Evolutionary conservation across 176 grass and related monocot species (phyloP), one percentile per base, ranked within the genome.

Genomic region (Triticum monococcum): DNA sequence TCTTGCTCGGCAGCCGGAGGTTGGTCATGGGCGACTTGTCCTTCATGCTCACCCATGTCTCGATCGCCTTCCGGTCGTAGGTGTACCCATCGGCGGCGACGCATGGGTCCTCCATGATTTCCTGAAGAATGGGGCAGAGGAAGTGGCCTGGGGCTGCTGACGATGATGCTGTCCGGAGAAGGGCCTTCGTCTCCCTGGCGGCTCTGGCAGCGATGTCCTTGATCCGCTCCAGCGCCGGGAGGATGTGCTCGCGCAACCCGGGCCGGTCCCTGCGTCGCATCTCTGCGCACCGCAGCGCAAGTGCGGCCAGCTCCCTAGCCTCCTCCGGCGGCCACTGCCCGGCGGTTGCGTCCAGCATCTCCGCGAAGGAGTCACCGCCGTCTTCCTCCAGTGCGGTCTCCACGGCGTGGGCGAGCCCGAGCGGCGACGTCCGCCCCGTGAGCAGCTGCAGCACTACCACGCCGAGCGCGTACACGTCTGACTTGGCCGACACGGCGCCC

Each of bases 21-120:
- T 97, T 97, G 12, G 95, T 94, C 92, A 97, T 91, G 0, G 95
- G 95, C 28, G 95, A 94, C 31, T 90, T 97, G 18, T 89, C 81
- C 17, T 97, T 92, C 50, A 89, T 80, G 63, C 90, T 87, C 22
- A 97, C 54, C 95, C 95, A 97, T 81, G 91, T 37, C 80, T 97
- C 90, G 54, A 97, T 94, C 4, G 95, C 90, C 79, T 89, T 91
- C 9, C 79, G 80, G 6, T 97, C 92, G n/a, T 97, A 97, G 12
- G 95, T 97, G 77, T 94, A 97, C 17, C 95, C 95, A 46, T 97
- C 95, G 2, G 95, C 92, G 7, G 92, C 95, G 8, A 97, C 92
- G 63, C 66, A 84, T 1, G 95, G 95, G 86, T 94, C 92, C 11
- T 63, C 12, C 95, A 97, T 97, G 78, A 89, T 88, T 63, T 94